phyloP scores from a whole-genome alignment of 306 rosid genomes.

The Sindora glabra region DNA sequence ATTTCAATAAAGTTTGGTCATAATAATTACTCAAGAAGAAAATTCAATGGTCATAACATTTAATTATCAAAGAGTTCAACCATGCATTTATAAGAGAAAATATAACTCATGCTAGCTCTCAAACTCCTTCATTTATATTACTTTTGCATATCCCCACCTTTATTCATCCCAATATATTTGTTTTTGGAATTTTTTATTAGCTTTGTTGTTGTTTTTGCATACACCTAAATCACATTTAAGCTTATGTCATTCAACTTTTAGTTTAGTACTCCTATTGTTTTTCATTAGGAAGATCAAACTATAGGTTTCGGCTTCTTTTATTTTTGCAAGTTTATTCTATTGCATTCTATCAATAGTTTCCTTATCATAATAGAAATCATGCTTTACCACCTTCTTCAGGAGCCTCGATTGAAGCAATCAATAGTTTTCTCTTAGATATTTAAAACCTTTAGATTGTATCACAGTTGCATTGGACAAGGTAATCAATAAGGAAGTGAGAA shows the following conservation, averaged over 20 bases:
- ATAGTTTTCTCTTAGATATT: constrained; percentile 45
- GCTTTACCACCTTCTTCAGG: constrained; percentile 47
- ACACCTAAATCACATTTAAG: background rate
- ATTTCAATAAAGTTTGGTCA: too few relatives aligned
- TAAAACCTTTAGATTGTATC: constrained; percentile 52
- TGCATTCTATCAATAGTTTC: constrained; percentile 40
- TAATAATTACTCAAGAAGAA: too few relatives aligned
- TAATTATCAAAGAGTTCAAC: too few relatives aligned
- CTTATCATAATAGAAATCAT: constrained; percentile 48
- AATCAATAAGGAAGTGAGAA: background rate
- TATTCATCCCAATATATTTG: too few relatives aligned
- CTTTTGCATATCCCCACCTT: too few relatives aligned
- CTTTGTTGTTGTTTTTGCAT: too few relatives aligned
- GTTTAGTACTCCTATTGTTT: constrained; percentile 31
- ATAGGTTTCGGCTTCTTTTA: constrained; percentile 26
- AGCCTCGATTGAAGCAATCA: constrained; percentile 51
- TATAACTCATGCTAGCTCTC: too few relatives aligned
- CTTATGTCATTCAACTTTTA: constrained; percentile 19
- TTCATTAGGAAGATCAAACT: constrained; percentile 41
- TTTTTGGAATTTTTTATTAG: too few relatives aligned
- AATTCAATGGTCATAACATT: too few relatives aligned
- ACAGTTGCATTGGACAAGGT: constrained; percentile 30
- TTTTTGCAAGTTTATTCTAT: constrained; percentile 46
- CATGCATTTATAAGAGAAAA: too few relatives aligned
- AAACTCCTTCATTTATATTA: too few relatives aligned